Evolutionary conservation across 768 basidiomycete genomes (phyloP).

Genomic region (Lactarius evosmus): DNA sequence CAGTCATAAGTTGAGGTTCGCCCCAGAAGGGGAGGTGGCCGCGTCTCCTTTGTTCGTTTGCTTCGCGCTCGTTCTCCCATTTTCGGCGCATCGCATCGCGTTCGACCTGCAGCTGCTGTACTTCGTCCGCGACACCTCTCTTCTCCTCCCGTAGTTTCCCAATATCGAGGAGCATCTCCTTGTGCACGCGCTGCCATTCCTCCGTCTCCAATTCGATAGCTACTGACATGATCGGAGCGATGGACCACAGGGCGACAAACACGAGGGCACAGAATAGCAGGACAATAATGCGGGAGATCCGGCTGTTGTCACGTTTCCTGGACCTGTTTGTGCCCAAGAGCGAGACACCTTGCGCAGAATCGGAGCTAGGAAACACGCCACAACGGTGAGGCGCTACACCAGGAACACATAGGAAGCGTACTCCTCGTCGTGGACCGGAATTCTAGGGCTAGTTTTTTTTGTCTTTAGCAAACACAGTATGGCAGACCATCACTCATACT

Average conservation of each 20-base stretch:
- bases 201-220: background rate
- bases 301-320: background rate
- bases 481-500: background rate
- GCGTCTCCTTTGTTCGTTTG: slow-evolving; percentile 23
- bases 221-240: background rate
- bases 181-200: slow-evolving; percentile 13
- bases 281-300: background rate
- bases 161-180: slow-evolving; percentile 8
- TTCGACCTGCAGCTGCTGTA: slow-evolving; percentile 19
- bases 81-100: slow-evolving; percentile 14
- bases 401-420: background rate
- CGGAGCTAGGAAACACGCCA: slow-evolving; percentile 1
- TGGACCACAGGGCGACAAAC: background rate
- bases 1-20: slow-evolving; percentile 11
- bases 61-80: slow-evolving; percentile 23
- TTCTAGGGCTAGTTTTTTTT: background rate
- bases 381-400: background rate
- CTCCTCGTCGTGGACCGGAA: background rate
- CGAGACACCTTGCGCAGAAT: background rate
- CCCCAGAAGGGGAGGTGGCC: slow-evolving; percentile 23
- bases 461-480: background rate
- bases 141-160: background rate
- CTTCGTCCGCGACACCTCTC: background rate
- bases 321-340: background rate
- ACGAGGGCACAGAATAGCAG: slow-evolving; percentile 5